Base-by-base conservation (phyloP, 768 basidiomycete genomes). In the Naganishia onofrii region DNA sequence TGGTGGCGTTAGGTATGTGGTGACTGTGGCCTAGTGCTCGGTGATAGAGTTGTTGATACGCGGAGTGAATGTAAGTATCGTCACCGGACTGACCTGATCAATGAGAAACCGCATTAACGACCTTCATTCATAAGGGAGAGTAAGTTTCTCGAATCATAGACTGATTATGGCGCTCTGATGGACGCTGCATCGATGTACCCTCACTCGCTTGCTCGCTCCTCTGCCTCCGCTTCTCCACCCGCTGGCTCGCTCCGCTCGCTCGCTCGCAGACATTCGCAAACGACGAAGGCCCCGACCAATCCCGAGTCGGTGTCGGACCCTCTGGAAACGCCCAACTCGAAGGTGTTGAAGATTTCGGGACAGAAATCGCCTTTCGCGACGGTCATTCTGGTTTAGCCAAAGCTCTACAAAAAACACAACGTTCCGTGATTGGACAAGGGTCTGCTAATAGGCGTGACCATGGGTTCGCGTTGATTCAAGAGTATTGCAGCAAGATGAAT, bases 261-360 rank as follows among this genome's bases (percentile, higher is more conserved):
- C n/a, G n/a, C n/a, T 36, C 70, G 74, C 84, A 97, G 91, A 98
- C 96, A 71, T 99, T 99, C 82, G 96, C 96, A 74, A 96, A 98
- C 79, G 95, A 97, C 76, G 96, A 99, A 84, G 94, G 95, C 72
- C 95, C 97, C 80, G 96, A 99, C 81, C 96, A 96, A 72, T 98
- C 96, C 74, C 96, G 96, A 90, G 96, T 99, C 75, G 96, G 96
- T 83, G 93, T 92, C 67, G 93, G 93, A 53, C 87, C 89, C 23
- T 93, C 97, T 81, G 92, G 94, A 34, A 83, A 94, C 52, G 58
- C 60, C 29, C 51, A 53, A 23, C 85, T 98, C 83, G 93, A 97
- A 80, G 93, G 93, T 46, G 89, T 92, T 76, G 94, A 96, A 77
- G 91, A 95, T 80, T 86, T 98, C 56, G 90, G 93, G 76, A 98